These are phyloP conservation scores for Scytalidium lignicola DNA, from an alignment of 2,329 filamentous ascomycete genomes.

Conservation along the genomic window DNA sequence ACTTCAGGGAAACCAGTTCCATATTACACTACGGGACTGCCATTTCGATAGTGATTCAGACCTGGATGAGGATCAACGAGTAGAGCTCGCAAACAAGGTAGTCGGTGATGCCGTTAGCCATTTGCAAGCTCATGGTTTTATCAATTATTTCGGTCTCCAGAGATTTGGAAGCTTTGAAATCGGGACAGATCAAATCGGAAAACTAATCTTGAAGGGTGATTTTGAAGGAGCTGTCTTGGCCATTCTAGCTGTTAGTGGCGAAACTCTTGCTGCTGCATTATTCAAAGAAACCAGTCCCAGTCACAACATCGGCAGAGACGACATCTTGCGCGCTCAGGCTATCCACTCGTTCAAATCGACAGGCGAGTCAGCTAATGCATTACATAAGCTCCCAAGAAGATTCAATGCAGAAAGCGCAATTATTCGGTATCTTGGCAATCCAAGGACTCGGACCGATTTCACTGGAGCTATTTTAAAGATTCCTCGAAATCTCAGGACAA, in stretches of 20 bases:
- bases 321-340: constrained; percentile 71
- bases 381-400: constrained; percentile 67
- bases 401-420: constrained; percentile 77
- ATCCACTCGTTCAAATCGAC: constrained; percentile 68
- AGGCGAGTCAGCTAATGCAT: constrained; percentile 52
- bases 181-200: constrained; percentile 80
- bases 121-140: constrained; percentile 72
- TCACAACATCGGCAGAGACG: constrained; percentile 63
- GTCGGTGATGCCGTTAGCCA: constrained; percentile 58
- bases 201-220: constrained; percentile 76
- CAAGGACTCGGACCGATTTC: constrained; percentile 55
- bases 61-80: constrained; percentile 43
- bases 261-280: constrained; percentile 52
- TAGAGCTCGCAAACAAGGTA: constrained; percentile 39
- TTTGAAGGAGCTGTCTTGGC: constrained; percentile 75
- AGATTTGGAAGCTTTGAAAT: constrained; percentile 86
- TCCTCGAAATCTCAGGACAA: constrained; percentile 74
- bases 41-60: constrained; percentile 45
- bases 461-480: constrained; percentile 77
- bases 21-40: constrained; percentile 85
- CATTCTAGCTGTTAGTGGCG: constrained; percentile 68
- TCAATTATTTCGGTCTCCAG: constrained; percentile 98
- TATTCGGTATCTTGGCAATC: constrained; percentile 63
- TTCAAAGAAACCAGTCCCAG: constrained; percentile 35
- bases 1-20: constrained; percentile 84